A percentile compares a stretch with the other conserved stretches of the same genome.
phyloP scores from a whole-genome alignment of 2,329 filamentous ascomycete species.

The Scopulariopsis brevicaulis region DNA sequence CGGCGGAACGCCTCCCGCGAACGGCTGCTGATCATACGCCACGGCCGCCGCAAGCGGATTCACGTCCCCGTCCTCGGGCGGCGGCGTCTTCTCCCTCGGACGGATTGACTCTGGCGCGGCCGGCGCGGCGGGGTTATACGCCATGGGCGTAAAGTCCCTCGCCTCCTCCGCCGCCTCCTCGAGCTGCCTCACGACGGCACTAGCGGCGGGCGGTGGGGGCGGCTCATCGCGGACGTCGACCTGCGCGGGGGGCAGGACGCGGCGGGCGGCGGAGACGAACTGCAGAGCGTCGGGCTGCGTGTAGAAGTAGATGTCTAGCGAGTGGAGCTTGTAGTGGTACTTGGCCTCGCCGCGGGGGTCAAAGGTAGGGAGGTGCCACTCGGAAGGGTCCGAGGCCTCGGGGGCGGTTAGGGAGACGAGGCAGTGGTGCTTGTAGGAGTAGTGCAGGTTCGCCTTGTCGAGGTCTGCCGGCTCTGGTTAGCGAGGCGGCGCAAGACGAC shows the following conservation, averaged over 20 bases:
- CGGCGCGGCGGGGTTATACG: constrained; percentile 72
- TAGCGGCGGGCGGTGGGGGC: constrained; percentile 40
- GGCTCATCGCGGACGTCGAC: constrained; percentile 58
- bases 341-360: constrained; percentile 65
- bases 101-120: constrained; percentile 60
- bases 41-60: constrained; percentile 49
- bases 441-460: constrained; percentile 51
- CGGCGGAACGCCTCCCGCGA: constrained; percentile 39
- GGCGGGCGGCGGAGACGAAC: constrained; percentile 57
- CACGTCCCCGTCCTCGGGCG: constrained; percentile 51
- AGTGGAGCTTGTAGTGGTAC: constrained; percentile 69
- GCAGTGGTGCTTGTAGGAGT: constrained; percentile 65
- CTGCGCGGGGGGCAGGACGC: constrained; percentile 49
- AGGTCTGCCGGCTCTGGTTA: constrained; percentile 20
- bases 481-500: neutral
- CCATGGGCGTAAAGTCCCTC: constrained; percentile 47
- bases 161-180: constrained; percentile 38
- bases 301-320: constrained; percentile 72
- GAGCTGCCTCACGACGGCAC: constrained; percentile 61
- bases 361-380: constrained; percentile 68
- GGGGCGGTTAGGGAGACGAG: constrained; percentile 58
- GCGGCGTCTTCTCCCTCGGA: constrained; percentile 71
- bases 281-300: constrained; percentile 59
- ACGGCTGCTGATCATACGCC: constrained; percentile 41
- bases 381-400: constrained; percentile 33